A percentile compares a stretch with the other conserved stretches of the same genome.
Conservation (phyloP, 371 early-diverging fungal genomes). For the Scutellospora calospora region DNA sequence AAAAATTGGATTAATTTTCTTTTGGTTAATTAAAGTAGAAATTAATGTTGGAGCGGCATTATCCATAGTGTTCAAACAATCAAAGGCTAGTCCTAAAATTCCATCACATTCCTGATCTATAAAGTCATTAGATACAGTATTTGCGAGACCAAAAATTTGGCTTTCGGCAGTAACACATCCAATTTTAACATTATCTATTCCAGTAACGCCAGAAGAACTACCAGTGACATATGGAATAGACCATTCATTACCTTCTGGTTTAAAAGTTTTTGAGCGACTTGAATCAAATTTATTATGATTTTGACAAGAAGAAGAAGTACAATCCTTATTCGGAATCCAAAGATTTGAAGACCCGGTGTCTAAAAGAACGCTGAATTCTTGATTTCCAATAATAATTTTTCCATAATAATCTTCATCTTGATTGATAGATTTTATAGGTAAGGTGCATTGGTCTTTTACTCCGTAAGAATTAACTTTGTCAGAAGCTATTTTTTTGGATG, state of each 20-base stretch:
- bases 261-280: constrained; percentile 50
- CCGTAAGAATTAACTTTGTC: too few species aligned
- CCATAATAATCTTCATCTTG: too few species aligned
- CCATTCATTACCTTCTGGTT: constrained; percentile 45
- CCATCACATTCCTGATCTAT: constrained; percentile 50
- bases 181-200: constrained; percentile 47
- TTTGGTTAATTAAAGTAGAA: constrained; percentile 48
- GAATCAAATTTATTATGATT: constrained; percentile 45
- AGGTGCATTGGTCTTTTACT: too few species aligned
- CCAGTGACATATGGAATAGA: constrained; percentile 56
- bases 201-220: constrained; percentile 55
- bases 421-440: too few species aligned
- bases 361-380: too few species aligned
- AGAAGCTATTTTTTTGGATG: too few species aligned
- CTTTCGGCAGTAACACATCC: constrained; percentile 51
- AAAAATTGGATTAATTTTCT: constrained; percentile 47
- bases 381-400: too few species aligned
- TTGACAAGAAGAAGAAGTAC: neutral
- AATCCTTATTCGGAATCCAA: neutral
- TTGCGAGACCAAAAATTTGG: constrained; percentile 58
- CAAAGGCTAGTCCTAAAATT: constrained; percentile 57
- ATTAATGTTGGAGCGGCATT: constrained; percentile 29
- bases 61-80: constrained; percentile 44
- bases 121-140: constrained; percentile 49
- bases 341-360: too few species aligned